phyloP scores from a whole-genome alignment of 2,329 filamentous ascomycete genomes.

The Neobulgaria alba region DNA sequence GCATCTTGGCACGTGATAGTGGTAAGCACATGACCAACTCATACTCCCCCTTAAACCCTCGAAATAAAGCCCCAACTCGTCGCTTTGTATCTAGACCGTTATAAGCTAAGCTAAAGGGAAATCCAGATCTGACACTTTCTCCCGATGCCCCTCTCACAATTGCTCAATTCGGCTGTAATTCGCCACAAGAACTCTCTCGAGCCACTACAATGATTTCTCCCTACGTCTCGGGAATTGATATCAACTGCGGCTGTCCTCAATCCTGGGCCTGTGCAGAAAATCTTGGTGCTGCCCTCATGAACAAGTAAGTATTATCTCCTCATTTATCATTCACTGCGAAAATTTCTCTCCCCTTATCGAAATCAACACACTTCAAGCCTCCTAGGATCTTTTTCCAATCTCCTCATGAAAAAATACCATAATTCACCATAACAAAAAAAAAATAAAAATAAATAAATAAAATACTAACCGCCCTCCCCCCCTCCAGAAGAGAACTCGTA shows the following conservation, averaged over 20 bases:
- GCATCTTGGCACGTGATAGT: slow-evolving; percentile 48
- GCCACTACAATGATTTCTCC: slow-evolving; percentile 54
- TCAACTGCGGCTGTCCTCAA: slow-evolving; percentile 68
- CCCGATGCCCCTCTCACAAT: slow-evolving; percentile 49
- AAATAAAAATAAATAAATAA: no score
- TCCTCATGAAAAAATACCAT: no score
- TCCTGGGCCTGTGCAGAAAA: slow-evolving; percentile 62
- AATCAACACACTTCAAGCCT: no score
- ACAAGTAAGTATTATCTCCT: slow-evolving; percentile 24
- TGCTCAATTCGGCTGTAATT: slow-evolving; percentile 58
- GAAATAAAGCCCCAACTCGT: no score
- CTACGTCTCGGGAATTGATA: slow-evolving; percentile 54
- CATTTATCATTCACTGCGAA: no score
- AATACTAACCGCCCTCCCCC: no score
- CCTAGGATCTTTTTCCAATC: no score
- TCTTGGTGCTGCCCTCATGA: slow-evolving; percentile 63
- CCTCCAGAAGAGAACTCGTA: slow-evolving; percentile 53
- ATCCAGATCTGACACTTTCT: slow-evolving; percentile 51
- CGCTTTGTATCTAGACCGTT: no score
- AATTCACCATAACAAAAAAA: no score
- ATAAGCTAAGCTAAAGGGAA: no score
- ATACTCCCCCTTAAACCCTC: slow-evolving; percentile 12
- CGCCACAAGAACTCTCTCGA: slow-evolving; percentile 51
- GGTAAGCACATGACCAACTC: slow-evolving; percentile 32
- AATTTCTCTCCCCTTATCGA: no score